These are phyloP conservation scores for Pistacia atlantica DNA, from an alignment of 345 rosid genomes.

Conservation along the genomic window DNA sequence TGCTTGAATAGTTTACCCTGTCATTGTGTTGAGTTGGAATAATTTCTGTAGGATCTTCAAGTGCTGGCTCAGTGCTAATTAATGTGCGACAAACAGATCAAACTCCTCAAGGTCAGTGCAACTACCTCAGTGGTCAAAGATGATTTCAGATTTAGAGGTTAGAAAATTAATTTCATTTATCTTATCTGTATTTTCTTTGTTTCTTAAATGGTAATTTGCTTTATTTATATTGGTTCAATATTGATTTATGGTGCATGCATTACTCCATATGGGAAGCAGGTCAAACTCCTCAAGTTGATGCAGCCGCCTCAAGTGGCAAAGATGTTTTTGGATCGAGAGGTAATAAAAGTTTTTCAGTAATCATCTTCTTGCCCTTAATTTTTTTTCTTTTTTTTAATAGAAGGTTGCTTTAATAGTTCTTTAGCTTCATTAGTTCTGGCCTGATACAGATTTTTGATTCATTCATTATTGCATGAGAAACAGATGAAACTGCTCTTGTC, in stretches of 20 bases:
- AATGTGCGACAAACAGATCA: constrained; percentile 9
- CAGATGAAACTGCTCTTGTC: constrained; percentile 8
- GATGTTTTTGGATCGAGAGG: constrained; percentile 14
- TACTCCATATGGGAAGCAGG: background rate
- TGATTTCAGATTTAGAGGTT: constrained; percentile 17
- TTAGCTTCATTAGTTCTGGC: background rate
- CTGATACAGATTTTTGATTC: background rate
- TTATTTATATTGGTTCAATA: background rate
- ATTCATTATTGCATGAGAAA: background rate
- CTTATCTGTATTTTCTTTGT: background rate
- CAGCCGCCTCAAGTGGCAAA: background rate
- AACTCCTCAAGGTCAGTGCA: constrained; percentile 1
- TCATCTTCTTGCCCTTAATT: background rate
- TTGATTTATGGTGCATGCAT: background rate
- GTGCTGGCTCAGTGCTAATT: background rate
- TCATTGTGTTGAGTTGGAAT: background rate
- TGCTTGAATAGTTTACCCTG: background rate
- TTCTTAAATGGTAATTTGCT: background rate
- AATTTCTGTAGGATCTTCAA: constrained; percentile 22
- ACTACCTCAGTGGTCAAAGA: background rate
- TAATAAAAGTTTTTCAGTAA: background rate
- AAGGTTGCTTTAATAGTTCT: background rate
- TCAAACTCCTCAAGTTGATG: constrained; percentile 14
- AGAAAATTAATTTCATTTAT: background rate
- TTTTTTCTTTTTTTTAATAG: background rate